Evolutionary conservation across 768 basidiomycete genomes (phyloP).

Genomic region (Termitomyces sp.): DNA sequence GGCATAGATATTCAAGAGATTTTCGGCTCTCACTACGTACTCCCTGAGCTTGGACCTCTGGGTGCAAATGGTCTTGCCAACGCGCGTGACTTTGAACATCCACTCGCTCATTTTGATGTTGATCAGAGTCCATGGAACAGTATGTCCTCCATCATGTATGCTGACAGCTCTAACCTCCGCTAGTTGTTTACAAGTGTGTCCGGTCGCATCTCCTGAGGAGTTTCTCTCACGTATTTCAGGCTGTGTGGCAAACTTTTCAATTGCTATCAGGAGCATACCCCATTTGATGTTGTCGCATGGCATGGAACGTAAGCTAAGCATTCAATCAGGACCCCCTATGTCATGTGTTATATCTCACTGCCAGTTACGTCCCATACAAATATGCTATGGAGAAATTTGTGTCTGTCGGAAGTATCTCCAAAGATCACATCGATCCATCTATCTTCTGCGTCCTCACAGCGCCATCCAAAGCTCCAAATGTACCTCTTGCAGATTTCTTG

Average conservation of each 20-base stretch:
- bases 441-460: constrained; percentile 67
- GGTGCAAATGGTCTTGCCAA: constrained; percentile 66
- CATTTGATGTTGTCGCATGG: constrained; percentile 72
- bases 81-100: constrained; percentile 56
- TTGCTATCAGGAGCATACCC: constrained; percentile 56
- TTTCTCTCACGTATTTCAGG: constrained; percentile 21
- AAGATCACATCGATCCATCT: constrained; percentile 66
- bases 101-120: constrained; percentile 60
- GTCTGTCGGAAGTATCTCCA: constrained; percentile 57
- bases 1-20: constrained; percentile 56
- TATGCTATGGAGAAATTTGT: constrained; percentile 61
- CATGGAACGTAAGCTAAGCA: constrained; percentile 56
- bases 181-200: constrained; percentile 45
- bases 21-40: constrained; percentile 54
- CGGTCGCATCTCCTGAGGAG: background rate
- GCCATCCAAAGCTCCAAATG: constrained; percentile 51
- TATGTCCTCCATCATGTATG: constrained; percentile 20
- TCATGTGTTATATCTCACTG: background rate
- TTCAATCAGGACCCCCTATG: background rate
- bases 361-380: constrained; percentile 61
- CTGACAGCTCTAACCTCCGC: background rate
- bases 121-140: constrained; percentile 57
- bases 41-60: constrained; percentile 62
- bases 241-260: constrained; percentile 48
- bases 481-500: constrained; percentile 58